These are phyloP conservation scores for Pleurotus platypus DNA, from an alignment of 768 basidiomycete species.

Conservation along the genomic window DNA sequence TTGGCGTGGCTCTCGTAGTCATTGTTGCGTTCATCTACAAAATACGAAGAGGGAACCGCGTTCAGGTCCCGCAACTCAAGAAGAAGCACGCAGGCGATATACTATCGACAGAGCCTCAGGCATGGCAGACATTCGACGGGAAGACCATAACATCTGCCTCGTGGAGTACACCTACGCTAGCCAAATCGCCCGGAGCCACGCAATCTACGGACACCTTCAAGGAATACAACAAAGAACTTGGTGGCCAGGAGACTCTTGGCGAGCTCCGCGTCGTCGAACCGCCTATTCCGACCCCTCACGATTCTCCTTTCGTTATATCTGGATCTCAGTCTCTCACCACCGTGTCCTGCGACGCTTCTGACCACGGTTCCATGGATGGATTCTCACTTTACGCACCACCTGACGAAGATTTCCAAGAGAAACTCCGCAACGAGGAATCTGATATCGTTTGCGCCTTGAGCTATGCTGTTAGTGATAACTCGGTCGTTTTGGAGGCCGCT, in stretches of 20 bases:
- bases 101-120: not conserved
- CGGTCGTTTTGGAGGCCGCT: not conserved
- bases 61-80: slow-evolving; percentile 4
- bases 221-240: too few species aligned
- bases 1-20: slow-evolving; percentile 7
- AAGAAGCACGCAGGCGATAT: slow-evolving; percentile 10
- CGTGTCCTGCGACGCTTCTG: slow-evolving; percentile 4
- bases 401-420: slow-evolving; percentile 16
- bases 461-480: not conserved
- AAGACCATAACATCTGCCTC: not conserved
- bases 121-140: too few species aligned
- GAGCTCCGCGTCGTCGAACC: too few species aligned
- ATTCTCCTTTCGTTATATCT: not conserved
- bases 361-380: not conserved
- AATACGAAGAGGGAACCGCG: slow-evolving; percentile 6
- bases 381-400: not conserved
- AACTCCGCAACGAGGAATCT: slow-evolving; percentile 22
- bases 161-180: not conserved
- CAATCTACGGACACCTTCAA: too few species aligned
- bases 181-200: not conserved
- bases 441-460: slow-evolving; percentile 22
- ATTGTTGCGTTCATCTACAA: not conserved
- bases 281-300: too few species aligned
- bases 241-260: too few species aligned
- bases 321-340: not conserved